Percentiles rank a stretch among this genome's conserved stretches.
These are phyloP conservation scores for Dendrobium chrysotoxum DNA, from an alignment of 106 monocot species.

Conservation along the genomic window DNA sequence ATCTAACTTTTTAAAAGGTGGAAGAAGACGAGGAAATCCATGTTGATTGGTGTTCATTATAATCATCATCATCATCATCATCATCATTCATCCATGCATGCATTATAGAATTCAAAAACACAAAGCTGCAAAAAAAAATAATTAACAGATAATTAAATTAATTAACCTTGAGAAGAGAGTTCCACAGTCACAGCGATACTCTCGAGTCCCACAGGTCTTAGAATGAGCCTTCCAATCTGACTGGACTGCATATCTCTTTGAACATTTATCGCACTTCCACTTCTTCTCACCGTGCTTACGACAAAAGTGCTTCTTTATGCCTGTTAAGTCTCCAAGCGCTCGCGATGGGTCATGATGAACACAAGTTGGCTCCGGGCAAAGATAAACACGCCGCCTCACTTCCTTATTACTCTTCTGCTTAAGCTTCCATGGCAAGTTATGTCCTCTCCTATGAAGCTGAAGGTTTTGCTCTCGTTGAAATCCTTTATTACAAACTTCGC, in stretches of 20 bases:
- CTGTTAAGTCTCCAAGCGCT: slow-evolving; percentile 89
- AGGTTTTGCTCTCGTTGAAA: slow-evolving; percentile 87
- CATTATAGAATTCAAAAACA: too few relatives aligned
- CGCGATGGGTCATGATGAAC: slow-evolving; percentile 80
- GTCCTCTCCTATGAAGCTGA: slow-evolving; percentile 79
- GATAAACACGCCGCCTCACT: slow-evolving; percentile 49
- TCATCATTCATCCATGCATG: too few relatives aligned
- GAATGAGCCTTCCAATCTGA: slow-evolving; percentile 88
- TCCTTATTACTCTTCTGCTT: slow-evolving; percentile 65
- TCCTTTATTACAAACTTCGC: slow-evolving; percentile 86
- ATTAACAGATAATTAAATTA: not conserved
- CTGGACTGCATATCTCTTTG: slow-evolving; percentile 85
- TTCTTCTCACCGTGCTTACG: slow-evolving; percentile 95
- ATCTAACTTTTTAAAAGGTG: not conserved
- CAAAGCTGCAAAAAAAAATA: not conserved
- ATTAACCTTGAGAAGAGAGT: slow-evolving; percentile 84
- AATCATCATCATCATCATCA: not conserved
- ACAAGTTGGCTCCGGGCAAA: slow-evolving; percentile 81
- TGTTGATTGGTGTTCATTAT: slow-evolving; percentile 3
- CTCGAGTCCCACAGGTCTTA: slow-evolving; percentile 84
- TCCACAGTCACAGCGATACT: slow-evolving; percentile 90
- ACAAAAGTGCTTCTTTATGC: slow-evolving; percentile 89
- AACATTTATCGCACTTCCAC: slow-evolving; percentile 94
- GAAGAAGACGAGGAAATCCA: not conserved
- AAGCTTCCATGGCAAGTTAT: slow-evolving; percentile 94